Evolutionary conservation across 1,139 yeast species (phyloP).

Genomic region (Saccharomyces hybrid): DNA sequence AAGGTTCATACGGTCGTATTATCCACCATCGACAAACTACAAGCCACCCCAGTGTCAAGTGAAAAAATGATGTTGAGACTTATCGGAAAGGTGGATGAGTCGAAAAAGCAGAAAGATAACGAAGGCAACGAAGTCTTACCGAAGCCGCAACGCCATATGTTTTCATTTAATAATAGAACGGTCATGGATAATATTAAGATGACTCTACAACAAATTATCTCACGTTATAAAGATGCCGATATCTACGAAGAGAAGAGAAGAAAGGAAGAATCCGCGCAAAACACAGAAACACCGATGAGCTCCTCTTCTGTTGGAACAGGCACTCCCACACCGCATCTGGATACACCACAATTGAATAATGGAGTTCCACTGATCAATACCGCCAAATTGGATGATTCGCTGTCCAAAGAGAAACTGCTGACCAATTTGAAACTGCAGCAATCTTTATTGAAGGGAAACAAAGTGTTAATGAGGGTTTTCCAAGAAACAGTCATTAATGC

Average conservation of each 20-base stretch:
- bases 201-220: conserved; percentile 62
- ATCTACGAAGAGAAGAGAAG: conserved; percentile 29
- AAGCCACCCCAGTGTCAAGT: conserved; percentile 65
- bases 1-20: conserved; percentile 41
- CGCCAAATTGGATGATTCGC: conserved; percentile 36
- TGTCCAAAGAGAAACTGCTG: conserved; percentile 45
- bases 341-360: conserved; percentile 3
- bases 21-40: conserved; percentile 50
- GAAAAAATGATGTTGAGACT: conserved; percentile 66
- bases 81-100: conserved; percentile 36
- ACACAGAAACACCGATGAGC: not conserved
- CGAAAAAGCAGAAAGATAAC: conserved; percentile 24
- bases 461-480: conserved; percentile 64
- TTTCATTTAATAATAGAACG: conserved; percentile 62
- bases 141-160: conserved; percentile 41
- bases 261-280: conserved; percentile 15
- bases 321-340: conserved; percentile 5
- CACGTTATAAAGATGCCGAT: conserved; percentile 52
- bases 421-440: conserved; percentile 75
- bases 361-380: conserved; percentile 35
- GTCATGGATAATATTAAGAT: conserved; percentile 72
- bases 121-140: conserved; percentile 34
- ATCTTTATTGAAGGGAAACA: conserved; percentile 61
- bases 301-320: conserved; percentile 30
- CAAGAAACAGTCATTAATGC: conserved; percentile 82